Percentiles rank a stretch among this genome's conserved stretches.
phyloP scores from a whole-genome alignment of 1,284 basidiomycete species.

The Malassezia nana region DNA sequence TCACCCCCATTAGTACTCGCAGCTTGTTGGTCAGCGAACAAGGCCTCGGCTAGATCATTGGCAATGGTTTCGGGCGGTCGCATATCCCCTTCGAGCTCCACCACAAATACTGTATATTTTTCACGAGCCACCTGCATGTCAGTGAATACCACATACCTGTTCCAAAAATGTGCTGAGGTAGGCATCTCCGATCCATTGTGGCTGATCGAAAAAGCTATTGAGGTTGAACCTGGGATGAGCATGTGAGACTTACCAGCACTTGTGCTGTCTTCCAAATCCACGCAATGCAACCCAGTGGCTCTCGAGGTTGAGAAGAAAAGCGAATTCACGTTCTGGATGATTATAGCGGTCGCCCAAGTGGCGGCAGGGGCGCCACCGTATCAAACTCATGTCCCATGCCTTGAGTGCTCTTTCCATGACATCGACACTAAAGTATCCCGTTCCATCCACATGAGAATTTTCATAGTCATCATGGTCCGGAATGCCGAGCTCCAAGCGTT shows the following conservation, averaged over 20 bases:
- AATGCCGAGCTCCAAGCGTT: conserved; percentile 28
- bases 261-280: conserved; percentile 25
- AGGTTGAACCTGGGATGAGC: conserved; percentile 32
- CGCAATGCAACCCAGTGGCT: conserved; percentile 44
- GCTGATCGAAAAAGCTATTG: conserved; percentile 36
- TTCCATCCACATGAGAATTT: conserved; percentile 41
- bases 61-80: conserved; percentile 1
- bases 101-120: conserved; percentile 42
- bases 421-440: conserved; percentile 39
- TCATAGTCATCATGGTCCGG: conserved; percentile 21
- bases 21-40: background rate
- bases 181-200: conserved; percentile 35
- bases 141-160: conserved; percentile 10
- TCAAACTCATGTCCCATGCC: conserved; percentile 21
- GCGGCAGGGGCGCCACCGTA: conserved; percentile 15
- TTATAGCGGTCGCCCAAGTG: background rate
- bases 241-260: conserved; percentile 1
- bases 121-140: conserved; percentile 25
- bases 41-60: conserved; percentile 4
- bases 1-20: background rate
- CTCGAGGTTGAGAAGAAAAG: conserved; percentile 43
- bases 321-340: conserved; percentile 34
- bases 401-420: conserved; percentile 37
- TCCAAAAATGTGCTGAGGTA: conserved; percentile 41
- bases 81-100: conserved; percentile 7